A percentile compares a stretch with the other conserved stretches of the same genome.
Conservation (phyloP, 2,329 filamentous ascomycete genomes). For the Aspergillus sp. region DNA sequence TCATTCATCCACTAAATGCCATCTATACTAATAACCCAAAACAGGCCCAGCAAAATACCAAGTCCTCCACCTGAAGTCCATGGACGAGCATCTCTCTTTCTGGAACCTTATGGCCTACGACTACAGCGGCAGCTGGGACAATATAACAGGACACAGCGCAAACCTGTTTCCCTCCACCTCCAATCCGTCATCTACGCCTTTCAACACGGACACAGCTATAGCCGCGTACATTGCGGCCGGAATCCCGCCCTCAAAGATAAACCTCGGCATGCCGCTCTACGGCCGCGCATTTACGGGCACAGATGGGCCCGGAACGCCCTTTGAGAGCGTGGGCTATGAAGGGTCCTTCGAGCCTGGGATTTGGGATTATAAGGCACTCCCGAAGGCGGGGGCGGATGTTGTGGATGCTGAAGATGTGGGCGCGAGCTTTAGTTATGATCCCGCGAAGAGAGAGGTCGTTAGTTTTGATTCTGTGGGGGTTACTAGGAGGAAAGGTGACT, state of each 20-base stretch:
- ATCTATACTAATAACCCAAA: background rate
- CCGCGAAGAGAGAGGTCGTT: slow-evolving; percentile 61
- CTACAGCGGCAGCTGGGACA: slow-evolving; percentile 79
- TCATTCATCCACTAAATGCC: background rate
- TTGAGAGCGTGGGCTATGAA: slow-evolving; percentile 65
- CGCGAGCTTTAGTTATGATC: slow-evolving; percentile 74
- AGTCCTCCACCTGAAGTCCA: slow-evolving; percentile 42
- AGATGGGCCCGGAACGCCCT: slow-evolving; percentile 68
- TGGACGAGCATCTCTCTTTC: slow-evolving; percentile 52
- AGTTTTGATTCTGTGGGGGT: slow-evolving; percentile 73
- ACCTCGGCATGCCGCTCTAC: slow-evolving; percentile 90
- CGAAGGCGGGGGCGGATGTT: slow-evolving; percentile 64
- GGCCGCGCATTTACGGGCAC: slow-evolving; percentile 82
- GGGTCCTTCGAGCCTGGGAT: slow-evolving; percentile 84
- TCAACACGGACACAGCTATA: slow-evolving; percentile 71
- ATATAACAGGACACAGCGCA: slow-evolving; percentile 70
- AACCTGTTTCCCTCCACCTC: slow-evolving; percentile 66
- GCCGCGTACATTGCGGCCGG: slow-evolving; percentile 66
- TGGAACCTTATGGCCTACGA: slow-evolving; percentile 78
- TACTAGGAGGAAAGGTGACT: slow-evolving; percentile 68
- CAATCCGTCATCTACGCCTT: slow-evolving; percentile 69
- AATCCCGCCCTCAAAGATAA: slow-evolving; percentile 70
- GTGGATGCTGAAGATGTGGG: slow-evolving; percentile 59
- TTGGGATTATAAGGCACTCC: slow-evolving; percentile 85
- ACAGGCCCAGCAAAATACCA: slow-evolving; percentile 47